Conservation (phyloP, 108 stramenopile species). For the Nitzschia palea region DNA sequence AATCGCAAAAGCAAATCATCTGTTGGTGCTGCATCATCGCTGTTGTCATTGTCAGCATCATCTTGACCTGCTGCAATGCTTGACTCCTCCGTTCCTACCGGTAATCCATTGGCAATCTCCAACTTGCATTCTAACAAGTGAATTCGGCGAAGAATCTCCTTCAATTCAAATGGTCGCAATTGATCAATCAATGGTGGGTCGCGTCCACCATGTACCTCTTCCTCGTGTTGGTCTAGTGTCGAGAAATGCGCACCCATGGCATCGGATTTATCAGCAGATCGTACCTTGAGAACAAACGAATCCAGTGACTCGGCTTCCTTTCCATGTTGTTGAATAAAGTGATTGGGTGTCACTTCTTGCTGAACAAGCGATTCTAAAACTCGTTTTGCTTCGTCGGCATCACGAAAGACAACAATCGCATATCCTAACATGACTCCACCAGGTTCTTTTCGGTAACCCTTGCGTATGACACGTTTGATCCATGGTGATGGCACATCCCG, state of each 20-base stretch:
- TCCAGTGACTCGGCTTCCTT: background rate
- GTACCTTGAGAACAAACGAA: background rate
- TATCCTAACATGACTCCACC: conserved; percentile 13
- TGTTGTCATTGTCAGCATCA: background rate
- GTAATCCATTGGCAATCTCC: background rate
- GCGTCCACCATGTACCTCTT: background rate
- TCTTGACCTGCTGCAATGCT: background rate
- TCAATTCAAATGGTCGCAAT: background rate
- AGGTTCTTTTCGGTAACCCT: conserved; percentile 11
- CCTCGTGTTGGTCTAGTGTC: background rate
- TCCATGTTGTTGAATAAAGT: background rate
- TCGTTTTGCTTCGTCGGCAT: conserved; percentile 16
- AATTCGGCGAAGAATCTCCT: conserved; percentile 3
- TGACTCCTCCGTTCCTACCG: background rate
- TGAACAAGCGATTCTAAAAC: conserved; percentile 12
- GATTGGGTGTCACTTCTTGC: background rate
- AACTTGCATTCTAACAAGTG: background rate
- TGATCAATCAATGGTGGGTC: conserved; percentile 9
- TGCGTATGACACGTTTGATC: conserved; percentile 27
- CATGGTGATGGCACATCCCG: conserved; percentile 19
- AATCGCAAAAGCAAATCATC: background rate
- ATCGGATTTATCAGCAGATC: conserved; percentile 1
- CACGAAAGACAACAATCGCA: conserved; percentile 36
- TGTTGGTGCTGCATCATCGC: background rate
- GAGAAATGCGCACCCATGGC: background rate